Evolutionary conservation across 2,329 filamentous ascomycete species (phyloP).

Genomic region (Ambrosiella cleistominuta): DNA sequence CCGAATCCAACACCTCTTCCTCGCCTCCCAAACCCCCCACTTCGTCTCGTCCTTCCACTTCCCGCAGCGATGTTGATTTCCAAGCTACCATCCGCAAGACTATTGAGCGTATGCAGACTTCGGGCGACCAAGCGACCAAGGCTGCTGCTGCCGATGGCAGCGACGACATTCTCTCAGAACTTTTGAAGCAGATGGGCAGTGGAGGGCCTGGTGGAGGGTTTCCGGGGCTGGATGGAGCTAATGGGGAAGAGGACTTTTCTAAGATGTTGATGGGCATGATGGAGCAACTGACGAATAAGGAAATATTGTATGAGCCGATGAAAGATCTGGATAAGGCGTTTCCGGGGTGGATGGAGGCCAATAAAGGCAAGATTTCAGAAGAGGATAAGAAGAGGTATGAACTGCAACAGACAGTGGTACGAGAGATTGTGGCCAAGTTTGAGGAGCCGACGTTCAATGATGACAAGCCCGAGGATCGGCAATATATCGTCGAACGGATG

Average conservation of each 20-base stretch:
- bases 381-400: conserved; percentile 68
- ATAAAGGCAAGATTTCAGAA: conserved; percentile 43
- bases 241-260: conserved; percentile 68
- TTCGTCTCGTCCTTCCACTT: conserved; percentile 22
- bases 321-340: conserved; percentile 91
- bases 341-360: conserved; percentile 71
- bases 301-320: conserved; percentile 97
- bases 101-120: conserved; percentile 90
- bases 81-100: conserved; percentile 85
- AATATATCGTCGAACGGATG: conserved; percentile 95
- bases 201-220: conserved; percentile 32
- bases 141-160: conserved; percentile 54
- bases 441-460: conserved; percentile 70
- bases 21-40: conserved; percentile 14
- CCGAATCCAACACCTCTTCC: conserved; percentile 16
- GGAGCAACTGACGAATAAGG: conserved; percentile 96
- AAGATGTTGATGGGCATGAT: conserved; percentile 97
- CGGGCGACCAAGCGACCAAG: conserved; percentile 68
- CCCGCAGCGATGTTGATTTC: conserved; percentile 45
- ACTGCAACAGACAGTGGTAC: conserved; percentile 61
- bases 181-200: conserved; percentile 74
- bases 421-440: conserved; percentile 77
- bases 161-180: conserved; percentile 65
- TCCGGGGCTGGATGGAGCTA: conserved; percentile 22
- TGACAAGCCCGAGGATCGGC: conserved; percentile 60